Evolutionary conservation across 1,139 yeast species (phyloP), one percentile per base, ranked within the genome.

Genomic region (Sugiyamaella neomexicana): DNA sequence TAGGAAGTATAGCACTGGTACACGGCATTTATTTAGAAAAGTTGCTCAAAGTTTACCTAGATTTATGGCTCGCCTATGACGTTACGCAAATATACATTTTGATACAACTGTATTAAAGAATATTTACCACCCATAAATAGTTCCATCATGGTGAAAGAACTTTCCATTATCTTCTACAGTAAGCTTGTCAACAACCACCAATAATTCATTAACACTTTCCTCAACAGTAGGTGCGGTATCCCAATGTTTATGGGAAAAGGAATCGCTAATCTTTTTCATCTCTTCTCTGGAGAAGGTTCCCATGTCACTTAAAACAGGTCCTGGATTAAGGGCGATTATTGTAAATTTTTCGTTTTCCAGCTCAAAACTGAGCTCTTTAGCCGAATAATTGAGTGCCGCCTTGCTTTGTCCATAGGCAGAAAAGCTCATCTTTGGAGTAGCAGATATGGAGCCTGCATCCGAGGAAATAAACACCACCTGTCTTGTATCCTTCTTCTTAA

Each of bases 381-480:
- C 60, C 9, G 65, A 48, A 46, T 62, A 69, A 61, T 71, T 71
- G 52, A 72, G 52, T 0, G 73, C 73, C n/a, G 75, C 74, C 55
- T 73, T 73, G 16, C 75, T 69, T 32, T 63, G 63, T n/a, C 75
- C 75, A 57, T 73, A 72, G 7, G 69, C 70, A 27, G 67, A 55
- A 16, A 56, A 37, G 5, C 64, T 44, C 20, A 60, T 15, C 13
- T 62, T 60, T 7, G 58, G 16, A 40, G 52, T 55, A 1, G 49
- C 57, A 13, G 56, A 51, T 8, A 68, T 62, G 1, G 72, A 67
- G 1, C 70, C 72, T 1, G 63, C 66, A 13, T 47, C 41, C 10
- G 64, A 57, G 7, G 72, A 65, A 16, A 65, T 55, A 41, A 65
- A 65, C 27, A 66, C 55, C 6, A 64, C 54, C 37, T 64, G 60